A percentile compares a stretch with the other conserved stretches of the same genome.
Evolutionary conservation across 257 asterid species (phyloP).

Genomic region (Ocimum tenuiflorum): DNA sequence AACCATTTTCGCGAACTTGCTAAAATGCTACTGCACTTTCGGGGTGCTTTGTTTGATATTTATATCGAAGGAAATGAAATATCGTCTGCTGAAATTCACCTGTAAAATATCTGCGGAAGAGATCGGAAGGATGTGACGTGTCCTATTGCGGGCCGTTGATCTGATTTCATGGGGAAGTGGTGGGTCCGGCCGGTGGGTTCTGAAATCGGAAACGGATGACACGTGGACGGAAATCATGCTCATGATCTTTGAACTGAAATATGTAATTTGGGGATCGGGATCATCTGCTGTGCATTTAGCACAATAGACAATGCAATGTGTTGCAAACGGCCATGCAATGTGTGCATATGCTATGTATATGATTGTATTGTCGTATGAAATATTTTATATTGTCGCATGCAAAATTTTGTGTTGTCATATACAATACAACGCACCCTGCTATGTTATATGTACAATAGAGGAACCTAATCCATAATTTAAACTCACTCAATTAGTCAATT

Average conservation of each 20-base stretch:
- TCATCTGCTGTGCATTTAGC: too few species aligned
- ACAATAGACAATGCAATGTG: too few species aligned
- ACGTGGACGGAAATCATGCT: background rate
- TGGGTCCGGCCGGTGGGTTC: background rate
- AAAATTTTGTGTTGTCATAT: too few species aligned
- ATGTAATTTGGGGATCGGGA: too few species aligned
- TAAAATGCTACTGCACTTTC: background rate
- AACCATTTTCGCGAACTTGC: conserved; percentile 29
- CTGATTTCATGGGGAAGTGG: background rate
- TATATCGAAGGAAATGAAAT: background rate
- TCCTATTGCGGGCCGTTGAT: background rate
- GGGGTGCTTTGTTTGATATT: background rate
- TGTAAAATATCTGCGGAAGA: background rate
- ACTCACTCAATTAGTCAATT: too few species aligned
- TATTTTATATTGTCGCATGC: too few species aligned
- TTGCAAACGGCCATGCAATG: too few species aligned
- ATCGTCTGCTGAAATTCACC: background rate
- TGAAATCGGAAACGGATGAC: background rate
- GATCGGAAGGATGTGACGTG: conserved; percentile 4
- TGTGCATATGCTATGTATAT: too few species aligned
- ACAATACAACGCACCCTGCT: too few species aligned
- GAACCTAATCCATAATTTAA: too few species aligned
- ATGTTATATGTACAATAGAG: too few species aligned
- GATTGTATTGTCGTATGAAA: too few species aligned
- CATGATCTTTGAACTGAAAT: background rate